These are phyloP conservation scores for Anthoceros angustus DNA, from an alignment of 225 moss, liverwort and hornwort species.

Conservation along the genomic window DNA sequence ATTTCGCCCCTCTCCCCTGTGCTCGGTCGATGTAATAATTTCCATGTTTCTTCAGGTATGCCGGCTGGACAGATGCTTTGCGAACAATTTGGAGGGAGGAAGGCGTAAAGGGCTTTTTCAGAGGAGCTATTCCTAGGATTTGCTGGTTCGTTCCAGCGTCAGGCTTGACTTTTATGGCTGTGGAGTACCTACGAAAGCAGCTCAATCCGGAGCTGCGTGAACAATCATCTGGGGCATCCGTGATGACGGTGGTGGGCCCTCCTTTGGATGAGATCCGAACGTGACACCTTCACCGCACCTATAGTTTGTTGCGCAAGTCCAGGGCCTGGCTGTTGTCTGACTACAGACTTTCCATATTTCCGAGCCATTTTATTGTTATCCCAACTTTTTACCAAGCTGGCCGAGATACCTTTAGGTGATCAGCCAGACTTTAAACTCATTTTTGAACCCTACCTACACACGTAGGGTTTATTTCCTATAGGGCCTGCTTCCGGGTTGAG, in stretches of 20 bases:
- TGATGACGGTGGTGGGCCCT: neutral
- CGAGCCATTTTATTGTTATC: no score
- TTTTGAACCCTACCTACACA: no score
- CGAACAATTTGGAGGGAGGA: constrained; percentile 77
- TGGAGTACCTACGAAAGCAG: constrained; percentile 78
- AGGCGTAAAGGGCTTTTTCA: constrained; percentile 62
- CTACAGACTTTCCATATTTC: no score
- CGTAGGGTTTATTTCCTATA: no score
- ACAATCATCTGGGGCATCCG: neutral
- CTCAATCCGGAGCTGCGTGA: constrained; percentile 25
- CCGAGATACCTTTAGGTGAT: no score
- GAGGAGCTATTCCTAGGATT: constrained; percentile 70
- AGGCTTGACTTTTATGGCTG: constrained; percentile 85
- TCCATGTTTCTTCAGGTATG: constrained; percentile 23
- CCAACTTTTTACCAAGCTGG: no score
- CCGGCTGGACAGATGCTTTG: constrained; percentile 86
- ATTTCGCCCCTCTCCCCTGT: neutral
- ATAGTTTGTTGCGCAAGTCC: no score
- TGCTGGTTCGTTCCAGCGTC: constrained; percentile 97
- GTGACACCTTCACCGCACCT: no score
- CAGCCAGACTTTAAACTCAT: no score
- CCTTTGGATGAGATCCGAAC: neutral
- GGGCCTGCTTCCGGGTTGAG: no score
- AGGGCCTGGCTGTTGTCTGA: no score
- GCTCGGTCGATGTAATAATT: neutral